Conservation (phyloP, 169 alveolate species). For the Plasmodium adleri region DNA sequence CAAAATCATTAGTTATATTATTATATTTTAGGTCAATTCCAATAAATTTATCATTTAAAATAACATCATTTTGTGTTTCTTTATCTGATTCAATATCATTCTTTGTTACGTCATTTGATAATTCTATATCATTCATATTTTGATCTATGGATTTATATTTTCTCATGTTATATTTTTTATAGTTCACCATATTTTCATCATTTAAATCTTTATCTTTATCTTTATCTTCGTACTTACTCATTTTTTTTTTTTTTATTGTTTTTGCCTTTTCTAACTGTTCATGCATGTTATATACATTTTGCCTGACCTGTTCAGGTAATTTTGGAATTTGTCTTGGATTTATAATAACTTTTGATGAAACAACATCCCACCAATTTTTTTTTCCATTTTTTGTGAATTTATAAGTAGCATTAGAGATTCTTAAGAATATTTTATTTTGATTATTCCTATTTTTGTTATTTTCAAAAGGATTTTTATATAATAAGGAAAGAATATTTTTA, state of each 20-base stretch:
- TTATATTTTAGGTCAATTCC: not conserved
- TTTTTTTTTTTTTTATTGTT: not conserved
- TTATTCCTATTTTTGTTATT: not conserved
- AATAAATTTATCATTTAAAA: no score
- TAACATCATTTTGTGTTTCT: no score
- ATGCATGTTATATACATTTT: not conserved
- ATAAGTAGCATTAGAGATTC: conserved; percentile 21
- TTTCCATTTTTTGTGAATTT: conserved; percentile 5
- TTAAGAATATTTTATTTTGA: not conserved
- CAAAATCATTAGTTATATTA: not conserved
- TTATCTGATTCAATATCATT: no score
- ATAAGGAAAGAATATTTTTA: conserved; percentile 9
- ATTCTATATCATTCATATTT: no score
- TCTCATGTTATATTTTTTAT: no score
- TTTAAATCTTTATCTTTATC: no score
- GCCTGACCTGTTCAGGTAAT: not conserved
- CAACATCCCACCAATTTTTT: conserved; percentile 36
- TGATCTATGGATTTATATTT: no score
- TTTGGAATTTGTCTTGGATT: not conserved
- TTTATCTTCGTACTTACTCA: not conserved
- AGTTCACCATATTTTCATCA: no score
- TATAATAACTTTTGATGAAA: conserved; percentile 21
- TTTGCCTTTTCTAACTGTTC: no score
- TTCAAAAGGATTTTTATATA: conserved; percentile 35
- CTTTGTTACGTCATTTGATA: no score